Conservation (phyloP, 345 rosid genomes). For the Bretschneidera sinensis region DNA sequence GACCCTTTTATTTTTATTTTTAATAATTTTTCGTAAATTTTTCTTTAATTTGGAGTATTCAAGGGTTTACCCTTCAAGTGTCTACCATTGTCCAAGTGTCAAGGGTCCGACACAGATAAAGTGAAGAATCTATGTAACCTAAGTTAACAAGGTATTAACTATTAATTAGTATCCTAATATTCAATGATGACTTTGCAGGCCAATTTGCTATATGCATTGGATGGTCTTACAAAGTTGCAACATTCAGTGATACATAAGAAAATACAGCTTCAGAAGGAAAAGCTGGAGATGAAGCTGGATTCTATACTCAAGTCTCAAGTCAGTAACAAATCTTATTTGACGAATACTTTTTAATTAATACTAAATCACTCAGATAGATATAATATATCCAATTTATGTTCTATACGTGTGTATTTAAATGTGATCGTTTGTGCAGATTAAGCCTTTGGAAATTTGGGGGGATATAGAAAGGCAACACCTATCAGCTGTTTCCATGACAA, state of each 20-base stretch:
- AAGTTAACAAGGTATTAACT: too few relatives aligned
- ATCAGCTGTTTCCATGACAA: conserved; percentile 45
- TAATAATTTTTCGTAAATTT: too few relatives aligned
- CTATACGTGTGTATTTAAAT: neutral
- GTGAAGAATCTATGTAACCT: neutral
- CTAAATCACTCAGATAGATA: neutral
- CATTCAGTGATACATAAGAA: conserved; percentile 47
- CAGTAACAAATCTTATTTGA: conserved; percentile 11
- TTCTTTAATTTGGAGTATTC: too few relatives aligned
- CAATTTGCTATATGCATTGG: conserved; percentile 40
- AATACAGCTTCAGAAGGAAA: conserved; percentile 50
- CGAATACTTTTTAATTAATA: neutral
- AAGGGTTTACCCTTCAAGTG: too few relatives aligned
- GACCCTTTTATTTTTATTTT: too few relatives aligned
- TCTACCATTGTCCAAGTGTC: too few relatives aligned
- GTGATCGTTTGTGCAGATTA: conserved; percentile 31
- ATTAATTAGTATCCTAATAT: neutral
- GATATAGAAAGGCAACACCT: conserved; percentile 57
- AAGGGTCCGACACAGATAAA: too few relatives aligned
- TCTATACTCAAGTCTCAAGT: conserved; percentile 57
- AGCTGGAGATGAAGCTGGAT: conserved; percentile 54
- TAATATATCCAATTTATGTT: neutral
- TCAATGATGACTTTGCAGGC: conserved; percentile 32
- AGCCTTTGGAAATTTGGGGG: conserved; percentile 64
- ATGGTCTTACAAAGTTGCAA: conserved; percentile 36